Percentiles rank a stretch among this genome's conserved stretches.
Conservation (phyloP, 257 asterid genomes). For the Cordia subcordata region DNA sequence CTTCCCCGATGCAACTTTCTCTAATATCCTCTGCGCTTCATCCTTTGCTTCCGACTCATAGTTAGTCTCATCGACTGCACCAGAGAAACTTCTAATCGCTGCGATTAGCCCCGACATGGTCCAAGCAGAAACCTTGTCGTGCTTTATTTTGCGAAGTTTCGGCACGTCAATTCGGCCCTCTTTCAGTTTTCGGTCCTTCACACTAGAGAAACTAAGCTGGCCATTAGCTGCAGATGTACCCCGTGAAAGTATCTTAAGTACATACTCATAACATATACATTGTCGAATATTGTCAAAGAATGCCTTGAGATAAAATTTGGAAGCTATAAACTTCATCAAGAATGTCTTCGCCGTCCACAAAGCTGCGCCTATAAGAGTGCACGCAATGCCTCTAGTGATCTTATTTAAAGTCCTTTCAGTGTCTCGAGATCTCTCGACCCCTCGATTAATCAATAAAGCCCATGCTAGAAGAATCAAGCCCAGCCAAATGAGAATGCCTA, state of each 20-base stretch:
- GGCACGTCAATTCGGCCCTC: constrained; percentile 2
- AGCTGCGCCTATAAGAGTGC: constrained; percentile 13
- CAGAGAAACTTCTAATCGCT: constrained; percentile 9
- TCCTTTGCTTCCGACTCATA: constrained; percentile 13
- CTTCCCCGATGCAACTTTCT: constrained; percentile 18
- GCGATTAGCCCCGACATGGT: constrained; percentile 16
- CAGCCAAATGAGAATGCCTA: constrained; percentile 22
- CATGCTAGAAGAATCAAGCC: constrained; percentile 20
- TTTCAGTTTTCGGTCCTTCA: constrained; percentile 1
- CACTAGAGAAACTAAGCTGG: constrained; percentile 1
- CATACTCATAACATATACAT: constrained; percentile 8
- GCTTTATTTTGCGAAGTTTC: constrained; percentile 14
- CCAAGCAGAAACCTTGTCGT: constrained; percentile 23
- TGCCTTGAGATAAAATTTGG: constrained; percentile 9
- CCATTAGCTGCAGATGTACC: neutral
- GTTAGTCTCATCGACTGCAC: constrained; percentile 13
- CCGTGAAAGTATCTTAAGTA: constrained; percentile 10
- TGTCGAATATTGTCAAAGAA: constrained; percentile 17
- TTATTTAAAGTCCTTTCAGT: constrained; percentile 6
- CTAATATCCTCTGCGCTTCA: constrained; percentile 18
- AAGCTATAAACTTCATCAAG: constrained; percentile 7
- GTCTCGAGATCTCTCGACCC: constrained; percentile 2
- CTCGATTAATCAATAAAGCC: constrained; percentile 9
- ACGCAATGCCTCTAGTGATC: constrained; percentile 14
- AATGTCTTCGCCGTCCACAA: constrained; percentile 12